phyloP scores from a whole-genome alignment of 805 yeast species.

The Ascoidea rubescens region DNA sequence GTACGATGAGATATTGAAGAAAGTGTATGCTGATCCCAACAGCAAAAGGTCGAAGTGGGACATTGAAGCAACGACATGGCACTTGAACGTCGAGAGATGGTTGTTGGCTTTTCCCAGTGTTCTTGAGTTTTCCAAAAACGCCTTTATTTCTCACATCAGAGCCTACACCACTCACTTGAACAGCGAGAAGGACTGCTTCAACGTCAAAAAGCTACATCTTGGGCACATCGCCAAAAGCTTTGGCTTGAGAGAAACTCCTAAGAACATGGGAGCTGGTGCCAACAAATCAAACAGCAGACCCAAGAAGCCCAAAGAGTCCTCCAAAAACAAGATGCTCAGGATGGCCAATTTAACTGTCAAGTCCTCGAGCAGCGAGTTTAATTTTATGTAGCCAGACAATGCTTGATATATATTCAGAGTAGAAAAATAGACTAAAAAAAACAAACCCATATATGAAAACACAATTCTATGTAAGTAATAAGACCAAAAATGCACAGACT shows the following conservation, averaged over 20 bases:
- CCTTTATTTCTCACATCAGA: slow-evolving; percentile 77
- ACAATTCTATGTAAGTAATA: too few species aligned
- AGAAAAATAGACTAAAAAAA: too few species aligned
- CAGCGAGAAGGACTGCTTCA: slow-evolving; percentile 66
- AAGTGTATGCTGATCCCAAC: slow-evolving; percentile 16
- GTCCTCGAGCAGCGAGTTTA: slow-evolving; percentile 60
- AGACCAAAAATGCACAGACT: too few species aligned
- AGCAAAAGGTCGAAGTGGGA: slow-evolving; percentile 55
- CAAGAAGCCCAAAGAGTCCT: slow-evolving; percentile 42
- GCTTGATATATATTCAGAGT: too few species aligned
- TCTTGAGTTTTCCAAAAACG: slow-evolving; percentile 59
- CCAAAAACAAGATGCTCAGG: slow-evolving; percentile 60
- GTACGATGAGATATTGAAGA: slow-evolving; percentile 27
- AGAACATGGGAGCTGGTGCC: slow-evolving; percentile 37
- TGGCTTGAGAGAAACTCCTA: slow-evolving; percentile 91
- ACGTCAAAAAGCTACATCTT: slow-evolving; percentile 69
- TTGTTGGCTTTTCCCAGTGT: slow-evolving; percentile 50
- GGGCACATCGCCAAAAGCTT: slow-evolving; percentile 95
- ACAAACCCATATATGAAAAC: too few species aligned
- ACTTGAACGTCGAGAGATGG: slow-evolving; percentile 80
- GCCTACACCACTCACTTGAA: slow-evolving; percentile 94
- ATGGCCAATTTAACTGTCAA: slow-evolving; percentile 59
- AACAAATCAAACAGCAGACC: slow-evolving; percentile 15
- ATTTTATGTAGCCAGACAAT: slow-evolving; percentile 21
- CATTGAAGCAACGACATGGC: slow-evolving; percentile 92